Evolutionary conservation across 2,329 filamentous ascomycete genomes (phyloP).

Genomic region (Arthrobotrys iridis): DNA sequence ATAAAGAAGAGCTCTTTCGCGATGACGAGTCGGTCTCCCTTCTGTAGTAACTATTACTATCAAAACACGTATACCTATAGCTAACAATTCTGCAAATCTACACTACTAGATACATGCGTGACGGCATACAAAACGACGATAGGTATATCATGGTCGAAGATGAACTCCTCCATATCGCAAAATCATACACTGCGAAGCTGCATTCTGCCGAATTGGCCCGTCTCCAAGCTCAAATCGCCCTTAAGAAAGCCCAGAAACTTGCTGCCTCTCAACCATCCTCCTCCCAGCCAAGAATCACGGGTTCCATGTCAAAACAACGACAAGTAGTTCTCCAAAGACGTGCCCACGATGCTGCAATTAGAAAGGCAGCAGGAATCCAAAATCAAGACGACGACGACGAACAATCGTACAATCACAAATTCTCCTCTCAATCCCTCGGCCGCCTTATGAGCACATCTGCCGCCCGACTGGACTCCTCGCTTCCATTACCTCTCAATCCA

Average conservation of each 20-base stretch:
- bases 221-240: constrained; percentile 65
- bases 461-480: constrained; percentile 15
- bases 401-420: constrained; percentile 26
- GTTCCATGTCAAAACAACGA: constrained; percentile 33
- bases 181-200: constrained; percentile 76
- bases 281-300: constrained; percentile 33
- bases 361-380: constrained; percentile 22
- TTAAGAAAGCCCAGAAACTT: constrained; percentile 21
- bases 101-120: constrained; percentile 42
- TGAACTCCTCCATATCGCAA: constrained; percentile 75
- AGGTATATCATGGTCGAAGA: constrained; percentile 84
- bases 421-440: constrained; percentile 37
- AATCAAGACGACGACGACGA: no score
- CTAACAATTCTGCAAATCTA: background rate
- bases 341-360: constrained; percentile 33
- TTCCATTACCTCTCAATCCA: constrained; percentile 27
- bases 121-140: constrained; percentile 67
- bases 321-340: constrained; percentile 37
- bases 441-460: constrained; percentile 42
- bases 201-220: constrained; percentile 79
- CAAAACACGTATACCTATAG: background rate
- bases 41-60: background rate
- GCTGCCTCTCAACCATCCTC: constrained; percentile 25
- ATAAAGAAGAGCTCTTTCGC: constrained; percentile 7
- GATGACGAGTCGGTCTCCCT: constrained; percentile 34